These are phyloP conservation scores for Monosporascus sp. DNA, from an alignment of 2,329 filamentous ascomycete species.

Conservation along the genomic window DNA sequence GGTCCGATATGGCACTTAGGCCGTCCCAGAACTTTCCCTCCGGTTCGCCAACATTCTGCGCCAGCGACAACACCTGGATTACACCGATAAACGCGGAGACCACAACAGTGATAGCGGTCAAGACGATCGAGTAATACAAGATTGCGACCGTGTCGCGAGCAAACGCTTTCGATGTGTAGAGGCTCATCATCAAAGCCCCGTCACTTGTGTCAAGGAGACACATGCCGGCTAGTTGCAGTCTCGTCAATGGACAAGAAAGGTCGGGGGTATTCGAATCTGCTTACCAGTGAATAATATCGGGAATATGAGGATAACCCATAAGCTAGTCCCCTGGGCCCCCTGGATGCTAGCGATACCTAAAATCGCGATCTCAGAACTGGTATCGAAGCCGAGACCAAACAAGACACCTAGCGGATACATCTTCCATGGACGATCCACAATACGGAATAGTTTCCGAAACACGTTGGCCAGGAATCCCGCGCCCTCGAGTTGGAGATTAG, in stretches of 20 bases:
- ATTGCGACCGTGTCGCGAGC: slow-evolving; percentile 82
- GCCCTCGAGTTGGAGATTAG: slow-evolving; percentile 65
- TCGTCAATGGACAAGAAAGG: neutral
- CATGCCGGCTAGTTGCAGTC: slow-evolving; percentile 65
- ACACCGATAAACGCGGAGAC: slow-evolving; percentile 82
- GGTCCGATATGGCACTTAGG: slow-evolving; percentile 67
- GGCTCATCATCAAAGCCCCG: slow-evolving; percentile 88
- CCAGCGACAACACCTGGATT: slow-evolving; percentile 75
- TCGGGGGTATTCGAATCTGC: slow-evolving; percentile 12
- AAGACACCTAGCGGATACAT: slow-evolving; percentile 57
- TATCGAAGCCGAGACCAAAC: slow-evolving; percentile 92
- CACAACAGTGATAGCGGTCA: slow-evolving; percentile 76
- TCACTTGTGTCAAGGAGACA: slow-evolving; percentile 90
- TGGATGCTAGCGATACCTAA: slow-evolving; percentile 87
- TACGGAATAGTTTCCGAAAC: slow-evolving; percentile 69
- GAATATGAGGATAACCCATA: slow-evolving; percentile 93
- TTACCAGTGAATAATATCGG: slow-evolving; percentile 80
- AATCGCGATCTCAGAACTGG: slow-evolving; percentile 87
- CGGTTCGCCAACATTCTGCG: slow-evolving; percentile 70
- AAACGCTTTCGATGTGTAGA: slow-evolving; percentile 79
- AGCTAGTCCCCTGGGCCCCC: slow-evolving; percentile 75
- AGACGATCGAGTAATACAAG: slow-evolving; percentile 85
- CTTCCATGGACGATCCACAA: slow-evolving; percentile 79
- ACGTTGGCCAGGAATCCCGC: slow-evolving; percentile 68
- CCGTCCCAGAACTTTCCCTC: slow-evolving; percentile 86